phyloP scores from a whole-genome alignment of 1,139 yeast genomes.

The Pichia cactophila region DNA sequence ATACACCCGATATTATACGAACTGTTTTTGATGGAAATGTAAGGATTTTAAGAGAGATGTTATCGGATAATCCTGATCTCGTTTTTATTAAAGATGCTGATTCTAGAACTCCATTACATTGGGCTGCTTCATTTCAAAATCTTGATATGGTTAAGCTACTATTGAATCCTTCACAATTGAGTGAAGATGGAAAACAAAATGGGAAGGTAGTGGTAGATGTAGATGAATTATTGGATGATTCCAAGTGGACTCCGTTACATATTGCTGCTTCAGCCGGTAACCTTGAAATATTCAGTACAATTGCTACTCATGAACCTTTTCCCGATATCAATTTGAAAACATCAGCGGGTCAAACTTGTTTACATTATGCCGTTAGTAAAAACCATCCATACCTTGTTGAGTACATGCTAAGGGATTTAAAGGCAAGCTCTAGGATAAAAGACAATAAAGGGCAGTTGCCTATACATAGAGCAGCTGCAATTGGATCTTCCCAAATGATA shows the following conservation, averaged over 20 bases:
- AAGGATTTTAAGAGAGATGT: constrained; percentile 40
- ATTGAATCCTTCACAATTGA: constrained; percentile 33
- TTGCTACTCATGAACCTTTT: constrained; percentile 36
- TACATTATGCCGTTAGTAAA: constrained; percentile 74
- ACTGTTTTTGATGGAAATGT: constrained; percentile 53
- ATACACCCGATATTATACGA: constrained; percentile 39
- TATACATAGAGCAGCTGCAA: constrained; percentile 77
- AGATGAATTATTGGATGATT: constrained; percentile 60
- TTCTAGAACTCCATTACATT: constrained; percentile 75
- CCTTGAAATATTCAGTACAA: constrained; percentile 39
- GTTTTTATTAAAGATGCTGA: constrained; percentile 54
- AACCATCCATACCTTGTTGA: constrained; percentile 47
- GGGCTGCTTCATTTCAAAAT: constrained; percentile 75
- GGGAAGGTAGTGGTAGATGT: constrained; percentile 40
- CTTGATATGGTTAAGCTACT: constrained; percentile 45
- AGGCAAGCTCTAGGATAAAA: constrained; percentile 56
- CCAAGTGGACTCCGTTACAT: constrained; percentile 88
- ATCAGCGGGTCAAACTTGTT: constrained; percentile 58
- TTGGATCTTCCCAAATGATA: constrained; percentile 55
- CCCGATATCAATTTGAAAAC: constrained; percentile 50
- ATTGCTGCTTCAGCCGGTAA: constrained; percentile 74
- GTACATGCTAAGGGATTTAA: constrained; percentile 41
- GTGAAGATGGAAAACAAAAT: constrained; percentile 1
- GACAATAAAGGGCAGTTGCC: constrained; percentile 64
- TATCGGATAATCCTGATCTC: constrained; percentile 41